Evolutionary conservation across 768 basidiomycete species (phyloP).

Genomic region (Auriscalpium vulgare): DNA sequence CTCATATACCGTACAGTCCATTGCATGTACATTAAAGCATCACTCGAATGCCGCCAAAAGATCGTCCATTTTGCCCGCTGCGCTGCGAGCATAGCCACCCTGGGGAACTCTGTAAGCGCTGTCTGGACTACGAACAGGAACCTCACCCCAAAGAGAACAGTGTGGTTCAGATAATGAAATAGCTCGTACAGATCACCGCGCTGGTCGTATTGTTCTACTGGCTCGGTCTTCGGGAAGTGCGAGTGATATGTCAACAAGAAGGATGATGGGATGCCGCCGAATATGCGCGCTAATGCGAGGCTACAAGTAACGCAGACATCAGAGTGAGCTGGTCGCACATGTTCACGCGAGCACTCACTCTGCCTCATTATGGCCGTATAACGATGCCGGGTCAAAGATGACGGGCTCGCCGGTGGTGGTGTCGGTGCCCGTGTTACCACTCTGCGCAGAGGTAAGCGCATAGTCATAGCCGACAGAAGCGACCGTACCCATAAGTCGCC

Average conservation of each 20-base stretch:
- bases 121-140: slow-evolving; percentile 4
- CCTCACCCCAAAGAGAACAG: slow-evolving; percentile 68
- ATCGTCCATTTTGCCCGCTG: slow-evolving; percentile 38
- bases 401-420: slow-evolving; percentile 45
- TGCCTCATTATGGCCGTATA: slow-evolving; percentile 75
- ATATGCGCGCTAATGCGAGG: slow-evolving; percentile 71
- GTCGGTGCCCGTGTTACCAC: slow-evolving; percentile 66
- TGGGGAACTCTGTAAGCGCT: slow-evolving; percentile 7
- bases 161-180: slow-evolving; percentile 80
- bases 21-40: too few species aligned
- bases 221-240: slow-evolving; percentile 54
- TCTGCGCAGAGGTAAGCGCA: slow-evolving; percentile 31
- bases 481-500: slow-evolving; percentile 71
- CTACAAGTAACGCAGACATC: slow-evolving; percentile 27
- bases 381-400: slow-evolving; percentile 74
- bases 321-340: background rate
- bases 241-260: slow-evolving; percentile 65
- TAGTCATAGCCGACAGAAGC: background rate
- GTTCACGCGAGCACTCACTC: slow-evolving; percentile 42
- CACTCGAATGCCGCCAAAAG: slow-evolving; percentile 29
- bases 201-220: slow-evolving; percentile 53
- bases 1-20: too few species aligned
- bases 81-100: slow-evolving; percentile 46
- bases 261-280: slow-evolving; percentile 59
- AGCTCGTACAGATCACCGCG: slow-evolving; percentile 67